Percentiles rank a stretch among this genome's conserved stretches.
Conservation (phyloP, 139 green algal genomes). For the Chlorella sp. region DNA sequence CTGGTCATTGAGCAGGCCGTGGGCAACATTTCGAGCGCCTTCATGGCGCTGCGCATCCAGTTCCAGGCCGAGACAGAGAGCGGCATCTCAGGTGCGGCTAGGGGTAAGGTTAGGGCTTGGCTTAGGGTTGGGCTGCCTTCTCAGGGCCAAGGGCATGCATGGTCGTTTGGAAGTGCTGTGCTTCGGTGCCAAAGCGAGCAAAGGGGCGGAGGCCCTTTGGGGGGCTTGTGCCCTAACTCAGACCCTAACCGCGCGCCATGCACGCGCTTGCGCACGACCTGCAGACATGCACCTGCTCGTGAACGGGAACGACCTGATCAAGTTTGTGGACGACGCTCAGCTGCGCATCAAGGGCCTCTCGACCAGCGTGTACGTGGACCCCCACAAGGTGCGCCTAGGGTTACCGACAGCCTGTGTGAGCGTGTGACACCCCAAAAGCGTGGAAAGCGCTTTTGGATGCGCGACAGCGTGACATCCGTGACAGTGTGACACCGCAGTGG, state of each 20-base stretch:
- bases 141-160: too few relatives aligned
- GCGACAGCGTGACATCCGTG: too few relatives aligned
- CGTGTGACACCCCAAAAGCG: too few relatives aligned
- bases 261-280: too few relatives aligned
- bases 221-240: too few relatives aligned
- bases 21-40: constrained; percentile 15
- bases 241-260: too few relatives aligned
- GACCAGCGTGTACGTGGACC: constrained; percentile 25
- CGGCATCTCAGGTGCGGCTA: constrained; percentile 10
- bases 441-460: too few relatives aligned
- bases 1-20: constrained; percentile 33
- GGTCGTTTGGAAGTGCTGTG: too few relatives aligned
- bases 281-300: constrained; percentile 21
- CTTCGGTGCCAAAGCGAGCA: too few relatives aligned
- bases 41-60: constrained; percentile 10
- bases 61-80: constrained; percentile 11
- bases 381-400: constrained; percentile 13
- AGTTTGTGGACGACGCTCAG: constrained; percentile 30
- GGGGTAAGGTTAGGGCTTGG: background rate
- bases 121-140: background rate
- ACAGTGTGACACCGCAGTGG: too few relatives aligned
- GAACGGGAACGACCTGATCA: constrained; percentile 29
- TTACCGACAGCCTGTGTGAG: background rate
- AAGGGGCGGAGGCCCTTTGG: too few relatives aligned
- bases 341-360: constrained; percentile 29